Conservation (phyloP, 352 stramenopile species). For the Phytophthora citrophthora region DNA sequence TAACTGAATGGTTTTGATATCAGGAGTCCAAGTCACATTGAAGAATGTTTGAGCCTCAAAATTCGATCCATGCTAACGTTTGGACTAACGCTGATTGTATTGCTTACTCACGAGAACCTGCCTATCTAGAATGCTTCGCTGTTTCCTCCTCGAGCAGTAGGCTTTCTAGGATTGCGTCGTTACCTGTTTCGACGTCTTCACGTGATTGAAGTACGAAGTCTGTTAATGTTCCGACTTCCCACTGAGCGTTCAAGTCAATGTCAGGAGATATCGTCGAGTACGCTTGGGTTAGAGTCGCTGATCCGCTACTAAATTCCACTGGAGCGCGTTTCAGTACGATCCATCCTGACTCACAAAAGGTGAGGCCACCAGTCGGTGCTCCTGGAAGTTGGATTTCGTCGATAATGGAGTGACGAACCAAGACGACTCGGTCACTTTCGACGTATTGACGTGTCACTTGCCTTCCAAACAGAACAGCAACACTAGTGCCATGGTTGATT, state of each 20-base stretch:
- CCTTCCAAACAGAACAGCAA: constrained; percentile 19
- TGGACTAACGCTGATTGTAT: background rate
- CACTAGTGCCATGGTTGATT: constrained; percentile 10
- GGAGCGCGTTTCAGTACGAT: constrained; percentile 25
- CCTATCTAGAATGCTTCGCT: no score
- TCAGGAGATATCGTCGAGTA: constrained; percentile 29
- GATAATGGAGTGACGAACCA: constrained; percentile 37
- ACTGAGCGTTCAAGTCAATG: constrained; percentile 32
- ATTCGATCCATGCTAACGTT: no score
- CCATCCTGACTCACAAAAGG: constrained; percentile 39
- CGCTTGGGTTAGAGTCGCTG: constrained; percentile 22
- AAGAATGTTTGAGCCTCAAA: no score
- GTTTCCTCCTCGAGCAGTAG: constrained; percentile 24
- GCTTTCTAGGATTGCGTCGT: constrained; percentile 27
- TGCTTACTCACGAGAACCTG: background rate
- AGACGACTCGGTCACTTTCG: constrained; percentile 24
- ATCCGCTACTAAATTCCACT: background rate
- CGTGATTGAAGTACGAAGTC: constrained; percentile 46
- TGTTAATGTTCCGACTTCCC: constrained; percentile 39
- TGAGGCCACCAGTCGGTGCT: constrained; percentile 20
- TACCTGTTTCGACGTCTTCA: constrained; percentile 23
- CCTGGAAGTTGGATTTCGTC: constrained; percentile 35
- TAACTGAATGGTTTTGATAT: background rate
- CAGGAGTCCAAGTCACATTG: no score
- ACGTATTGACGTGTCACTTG: constrained; percentile 29